These are phyloP conservation scores for Saccharomyces uvarum DNA, from an alignment of 1,139 yeast species.

Conservation along the genomic window DNA sequence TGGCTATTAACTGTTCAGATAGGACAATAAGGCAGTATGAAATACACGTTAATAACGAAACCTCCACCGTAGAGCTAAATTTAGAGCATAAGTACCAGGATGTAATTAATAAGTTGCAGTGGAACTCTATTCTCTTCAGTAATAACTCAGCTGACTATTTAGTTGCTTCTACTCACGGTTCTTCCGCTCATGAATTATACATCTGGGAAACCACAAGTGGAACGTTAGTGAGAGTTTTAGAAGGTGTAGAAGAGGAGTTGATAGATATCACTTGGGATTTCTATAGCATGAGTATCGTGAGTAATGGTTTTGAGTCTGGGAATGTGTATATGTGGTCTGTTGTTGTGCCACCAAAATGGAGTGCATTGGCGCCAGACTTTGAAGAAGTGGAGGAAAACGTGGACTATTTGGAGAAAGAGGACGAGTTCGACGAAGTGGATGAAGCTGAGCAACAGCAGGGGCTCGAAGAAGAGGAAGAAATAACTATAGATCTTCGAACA, in stretches of 20 bases:
- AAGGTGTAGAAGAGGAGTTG: constrained; percentile 84
- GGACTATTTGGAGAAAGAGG: constrained; percentile 81
- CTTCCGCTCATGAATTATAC: constrained; percentile 78
- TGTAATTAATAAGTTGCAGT: constrained; percentile 78
- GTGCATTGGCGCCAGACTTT: constrained; percentile 94
- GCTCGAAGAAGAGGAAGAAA: constrained; percentile 61
- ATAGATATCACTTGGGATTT: constrained; percentile 84
- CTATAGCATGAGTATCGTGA: constrained; percentile 63
- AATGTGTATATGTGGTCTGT: constrained; percentile 77
- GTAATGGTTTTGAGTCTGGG: constrained; percentile 88
- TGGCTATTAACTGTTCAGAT: constrained; percentile 78
- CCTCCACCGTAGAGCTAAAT: constrained; percentile 44
- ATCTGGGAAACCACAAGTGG: constrained; percentile 92
- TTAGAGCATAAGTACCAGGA: constrained; percentile 83
- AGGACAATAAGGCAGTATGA: constrained; percentile 66
- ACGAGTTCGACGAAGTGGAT: constrained; percentile 74
- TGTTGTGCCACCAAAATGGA: constrained; percentile 86
- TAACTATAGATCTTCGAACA: constrained; percentile 57
- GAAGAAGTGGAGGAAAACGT: constrained; percentile 90
- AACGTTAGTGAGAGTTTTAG: constrained; percentile 76
- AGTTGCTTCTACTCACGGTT: constrained; percentile 82
- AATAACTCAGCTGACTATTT: constrained; percentile 75
- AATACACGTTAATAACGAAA: constrained; percentile 32
- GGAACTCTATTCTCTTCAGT: constrained; percentile 77
- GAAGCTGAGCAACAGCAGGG: constrained; percentile 58